These are phyloP conservation scores for Plasmodium gonderi DNA, from an alignment of 169 alveolate genomes.

Conservation along the genomic window DNA sequence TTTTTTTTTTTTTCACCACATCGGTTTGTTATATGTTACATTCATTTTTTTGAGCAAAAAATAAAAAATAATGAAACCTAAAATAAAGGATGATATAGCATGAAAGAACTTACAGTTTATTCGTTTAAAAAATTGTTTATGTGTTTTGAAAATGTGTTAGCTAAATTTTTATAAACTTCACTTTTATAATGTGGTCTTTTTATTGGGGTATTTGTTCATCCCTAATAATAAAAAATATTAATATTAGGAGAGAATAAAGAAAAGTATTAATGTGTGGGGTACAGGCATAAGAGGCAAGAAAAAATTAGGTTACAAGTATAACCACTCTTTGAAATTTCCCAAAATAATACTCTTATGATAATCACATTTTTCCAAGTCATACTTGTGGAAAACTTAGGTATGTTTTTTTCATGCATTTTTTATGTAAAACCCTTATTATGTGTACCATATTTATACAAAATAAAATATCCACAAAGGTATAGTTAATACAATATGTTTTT, in stretches of 20 bases:
- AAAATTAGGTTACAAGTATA: no score
- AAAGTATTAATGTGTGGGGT: background rate
- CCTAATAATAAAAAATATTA: no score
- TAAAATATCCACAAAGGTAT: background rate
- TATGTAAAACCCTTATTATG: background rate
- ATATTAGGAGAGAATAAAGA: no score
- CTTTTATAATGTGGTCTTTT: no score
- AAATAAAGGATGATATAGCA: background rate
- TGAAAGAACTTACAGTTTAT: background rate
- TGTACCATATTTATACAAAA: constrained; percentile 1
- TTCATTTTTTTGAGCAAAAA: no score
- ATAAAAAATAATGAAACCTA: background rate
- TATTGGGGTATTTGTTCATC: no score
- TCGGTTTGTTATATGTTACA: no score
- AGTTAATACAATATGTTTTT: no score
- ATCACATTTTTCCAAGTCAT: background rate
- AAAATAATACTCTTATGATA: background rate
- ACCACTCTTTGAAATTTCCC: background rate
- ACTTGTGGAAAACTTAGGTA: no score
- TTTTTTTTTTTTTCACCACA: no score
- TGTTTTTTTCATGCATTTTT: no score
- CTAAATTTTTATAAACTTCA: background rate
- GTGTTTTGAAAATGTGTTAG: background rate
- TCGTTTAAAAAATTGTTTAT: background rate
- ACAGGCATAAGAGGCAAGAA: no score